Base-by-base conservation (phyloP, 495 filamentous ascomycete species). In the Aspergillus conjunctus region DNA sequence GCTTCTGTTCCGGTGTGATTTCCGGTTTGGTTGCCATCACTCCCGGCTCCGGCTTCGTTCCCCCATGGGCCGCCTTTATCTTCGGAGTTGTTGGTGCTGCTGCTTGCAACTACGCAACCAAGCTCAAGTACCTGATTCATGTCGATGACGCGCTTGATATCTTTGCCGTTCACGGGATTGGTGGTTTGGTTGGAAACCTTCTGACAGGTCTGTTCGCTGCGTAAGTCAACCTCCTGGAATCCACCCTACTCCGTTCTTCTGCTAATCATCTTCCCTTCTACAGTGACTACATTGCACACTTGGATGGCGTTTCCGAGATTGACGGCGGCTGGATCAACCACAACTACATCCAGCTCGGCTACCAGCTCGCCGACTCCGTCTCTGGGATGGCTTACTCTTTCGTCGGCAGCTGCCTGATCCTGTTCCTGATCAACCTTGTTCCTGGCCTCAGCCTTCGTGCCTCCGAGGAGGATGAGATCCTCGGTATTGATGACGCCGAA, bases 91-190 rank as follows among this genome's bases (percentile, higher is more conserved):
- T 93, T 37, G 93, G 91, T 50, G 93, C 91, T 20, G 77, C 84
- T 50, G 86, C 89, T 44, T 93, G 91, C 82, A 98, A 98, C 75
- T 98, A 96, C 69, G 93, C 90, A 34, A 98, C 93, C 30, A 97
- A 98, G 80, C 82, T 98, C 66, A 98, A 98, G 79, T 98, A 93
- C 75, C 69, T 92, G 54, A 76, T 97, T 43, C 80, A 83, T 41
- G 86, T 95, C 61, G 93, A 98, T 67, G 93, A 97, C 72, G 91
- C 91, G 17, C 79, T 96, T 48, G 93, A 97, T 73, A 96, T 96
- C 77, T 96, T 96, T 63, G 92, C 93, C 43, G 93, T 93, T 33
- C 93, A 98, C 72, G 89, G 78, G 31, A 79, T 98, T 54, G 93
- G 93, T 53, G 93, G 93, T 37, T 73, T 96, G 8, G 88, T 96